A percentile compares a stretch with the other conserved stretches of the same genome.
These are phyloP conservation scores for Exserohilum rostratum DNA, from an alignment of 2,329 filamentous ascomycete species.

Conservation along the genomic window DNA sequence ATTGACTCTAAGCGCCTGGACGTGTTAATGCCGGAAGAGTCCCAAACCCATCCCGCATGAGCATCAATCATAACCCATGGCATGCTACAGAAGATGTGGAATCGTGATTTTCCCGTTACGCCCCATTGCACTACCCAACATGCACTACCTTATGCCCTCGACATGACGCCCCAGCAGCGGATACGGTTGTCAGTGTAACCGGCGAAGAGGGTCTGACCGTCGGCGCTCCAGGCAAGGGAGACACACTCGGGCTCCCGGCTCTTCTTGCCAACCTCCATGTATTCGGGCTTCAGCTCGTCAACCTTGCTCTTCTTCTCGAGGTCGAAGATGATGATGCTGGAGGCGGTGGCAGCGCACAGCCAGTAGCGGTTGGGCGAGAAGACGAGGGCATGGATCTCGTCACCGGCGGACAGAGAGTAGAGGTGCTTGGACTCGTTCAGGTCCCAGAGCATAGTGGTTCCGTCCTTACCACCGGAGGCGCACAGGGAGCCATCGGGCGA, in stretches of 20 bases:
- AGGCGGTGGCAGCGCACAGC: constrained; percentile 97
- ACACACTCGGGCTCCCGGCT: constrained; percentile 98
- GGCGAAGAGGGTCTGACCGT: constrained; percentile 98
- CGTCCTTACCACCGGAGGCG: constrained; percentile 99
- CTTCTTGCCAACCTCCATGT: constrained; percentile 97
- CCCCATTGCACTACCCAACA: constrained; percentile 32
- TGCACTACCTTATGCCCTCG: constrained; percentile 46
- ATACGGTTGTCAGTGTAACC: constrained; percentile 98
- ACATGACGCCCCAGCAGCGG: constrained; percentile 52
- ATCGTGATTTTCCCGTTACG: constrained; percentile 47
- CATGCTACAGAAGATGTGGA: constrained; percentile 49
- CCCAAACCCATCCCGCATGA: constrained; percentile 45
- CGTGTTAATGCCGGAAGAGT: constrained; percentile 49
- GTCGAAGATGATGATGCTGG: constrained; percentile 99
- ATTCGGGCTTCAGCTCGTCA: constrained; percentile 99
- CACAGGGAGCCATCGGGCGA: constrained; percentile 98
- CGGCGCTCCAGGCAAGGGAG: constrained; percentile 94
- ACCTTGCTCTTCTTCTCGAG: constrained; percentile 99
- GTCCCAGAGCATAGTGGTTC: constrained; percentile 99
- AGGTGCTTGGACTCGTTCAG: constrained; percentile 99
- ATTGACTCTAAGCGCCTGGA: constrained; percentile 52
- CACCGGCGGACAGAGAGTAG: constrained; percentile 98
- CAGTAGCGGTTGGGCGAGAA: constrained; percentile 99
- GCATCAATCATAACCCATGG: constrained; percentile 47
- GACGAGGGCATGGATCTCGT: constrained; percentile 99